phyloP scores from a whole-genome alignment of 306 rosid species.

The Oemleria cerasiformis region DNA sequence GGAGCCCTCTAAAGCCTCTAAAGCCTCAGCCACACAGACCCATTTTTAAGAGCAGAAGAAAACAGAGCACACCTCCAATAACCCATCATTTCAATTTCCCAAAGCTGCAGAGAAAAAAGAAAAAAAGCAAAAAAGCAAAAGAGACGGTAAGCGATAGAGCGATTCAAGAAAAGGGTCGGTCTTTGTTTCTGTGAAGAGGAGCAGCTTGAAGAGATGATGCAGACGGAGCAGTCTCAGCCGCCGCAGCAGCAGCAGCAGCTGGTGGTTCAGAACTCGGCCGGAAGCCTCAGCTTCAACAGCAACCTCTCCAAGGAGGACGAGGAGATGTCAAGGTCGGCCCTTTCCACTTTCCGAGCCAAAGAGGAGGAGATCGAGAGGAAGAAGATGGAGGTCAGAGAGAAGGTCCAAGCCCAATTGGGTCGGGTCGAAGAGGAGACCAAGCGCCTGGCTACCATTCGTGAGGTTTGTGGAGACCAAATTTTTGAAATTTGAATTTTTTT shows the following conservation, averaged over 20 bases:
- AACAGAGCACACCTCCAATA: slow-evolving; percentile 35
- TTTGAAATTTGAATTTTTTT: not conserved
- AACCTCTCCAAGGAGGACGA: slow-evolving; percentile 88
- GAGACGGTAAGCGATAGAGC: slow-evolving; percentile 29
- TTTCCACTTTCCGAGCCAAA: slow-evolving; percentile 82
- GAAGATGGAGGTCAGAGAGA: slow-evolving; percentile 92
- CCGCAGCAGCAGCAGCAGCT: slow-evolving; percentile 53
- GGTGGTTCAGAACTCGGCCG: slow-evolving; percentile 66
- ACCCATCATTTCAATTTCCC: slow-evolving; percentile 45
- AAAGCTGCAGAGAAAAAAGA: slow-evolving; percentile 34
- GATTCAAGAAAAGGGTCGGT: slow-evolving; percentile 28
- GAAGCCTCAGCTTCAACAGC: slow-evolving; percentile 91
- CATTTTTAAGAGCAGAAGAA: slow-evolving; percentile 32
- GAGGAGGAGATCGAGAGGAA: slow-evolving; percentile 96
- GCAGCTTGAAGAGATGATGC: slow-evolving; percentile 30
- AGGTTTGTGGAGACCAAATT: slow-evolving; percentile 33
- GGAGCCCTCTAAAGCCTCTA: not conserved
- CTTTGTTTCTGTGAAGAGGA: slow-evolving; percentile 12
- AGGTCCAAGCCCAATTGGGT: slow-evolving; percentile 85
- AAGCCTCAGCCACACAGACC: slow-evolving; percentile 29
- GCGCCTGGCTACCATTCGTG: slow-evolving; percentile 86
- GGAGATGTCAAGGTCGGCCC: slow-evolving; percentile 93
- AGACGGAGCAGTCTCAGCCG: slow-evolving; percentile 38
- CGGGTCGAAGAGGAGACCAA: slow-evolving; percentile 96
- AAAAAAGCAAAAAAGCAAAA: slow-evolving; percentile 22